Evolutionary conservation across 2,329 filamentous ascomycete genomes (phyloP), one percentile per base, ranked within the genome.

Genomic region (Talaromyces sp.): DNA sequence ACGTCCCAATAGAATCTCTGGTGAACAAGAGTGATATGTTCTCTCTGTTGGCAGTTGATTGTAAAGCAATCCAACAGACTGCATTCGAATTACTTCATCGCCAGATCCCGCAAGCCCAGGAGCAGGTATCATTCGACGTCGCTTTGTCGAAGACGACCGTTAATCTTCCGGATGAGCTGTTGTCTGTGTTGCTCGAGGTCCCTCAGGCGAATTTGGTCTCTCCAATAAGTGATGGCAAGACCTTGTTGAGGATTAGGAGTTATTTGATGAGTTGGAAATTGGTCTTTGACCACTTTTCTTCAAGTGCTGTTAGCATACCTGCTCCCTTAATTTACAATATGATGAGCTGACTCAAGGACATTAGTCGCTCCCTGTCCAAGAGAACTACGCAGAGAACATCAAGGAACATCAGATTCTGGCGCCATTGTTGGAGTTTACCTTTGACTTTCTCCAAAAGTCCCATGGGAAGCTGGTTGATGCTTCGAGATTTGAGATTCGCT

Each of bases 211-310:
- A 90, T n/a, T 86, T 92, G 54, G 82, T 85, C 0, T 87, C 90
- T 56, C 85, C 89, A 9, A 81, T 85, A 41, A 87, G 93, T 24
- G 84, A 88, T 5, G 82, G 86, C 16, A 80, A 74, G 39, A 90
- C 93, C 70, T 92, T 92, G 11, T 80, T 87, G 0, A 74, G 85
- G 0, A 82, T 97, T 57, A 87, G 92, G 61, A 87, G 89, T 10
- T 99, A 97, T 72, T 83, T 99, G 2, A 82, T 97, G 33, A 90
- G 92, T 11, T 99, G 95, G 95, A 87, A 91, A 68, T 83, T 98
- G 1, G 84, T 97, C 0, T 98, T 96, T 73, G 92, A 96, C 70
- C 89, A 94, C 52, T 96, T 94, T 73, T 82, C 84, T 73, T 82
- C 83, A 19, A 87, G 88, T 22, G 88, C 93, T 13, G 83, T 85